phyloP scores from a whole-genome alignment of 2,329 filamentous ascomycete genomes.

The Pseudopyrenochaeta lycopersici region DNA sequence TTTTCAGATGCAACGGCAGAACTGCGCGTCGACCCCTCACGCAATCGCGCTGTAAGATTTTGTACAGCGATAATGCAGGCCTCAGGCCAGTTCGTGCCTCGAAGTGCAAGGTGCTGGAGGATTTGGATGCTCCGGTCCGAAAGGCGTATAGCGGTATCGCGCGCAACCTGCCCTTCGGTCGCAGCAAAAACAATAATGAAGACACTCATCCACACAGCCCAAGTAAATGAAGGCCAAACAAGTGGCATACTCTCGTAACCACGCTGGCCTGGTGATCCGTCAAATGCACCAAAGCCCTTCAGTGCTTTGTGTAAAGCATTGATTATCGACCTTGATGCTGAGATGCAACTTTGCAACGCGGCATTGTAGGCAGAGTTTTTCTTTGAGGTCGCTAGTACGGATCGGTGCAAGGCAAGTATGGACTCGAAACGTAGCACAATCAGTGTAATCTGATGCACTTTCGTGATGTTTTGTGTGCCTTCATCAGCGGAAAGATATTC shows the following conservation, averaged over 20 bases:
- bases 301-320: conserved; percentile 33
- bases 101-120: conserved; percentile 28
- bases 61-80: conserved; percentile 33
- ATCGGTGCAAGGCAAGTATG: conserved; percentile 31
- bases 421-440: conserved; percentile 35
- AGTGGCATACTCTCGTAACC: conserved; percentile 32
- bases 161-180: conserved; percentile 27
- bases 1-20: conserved; percentile 9
- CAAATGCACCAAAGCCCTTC: conserved; percentile 31
- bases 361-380: conserved; percentile 30
- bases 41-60: conserved; percentile 25
- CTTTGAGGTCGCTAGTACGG: conserved; percentile 29
- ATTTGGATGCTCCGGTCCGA: conserved; percentile 27
- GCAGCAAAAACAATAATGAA: conserved; percentile 34
- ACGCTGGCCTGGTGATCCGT: conserved; percentile 29
- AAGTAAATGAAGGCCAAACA: conserved; percentile 38
- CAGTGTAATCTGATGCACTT: conserved; percentile 31
- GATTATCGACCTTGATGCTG: conserved; percentile 34
- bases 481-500: conserved; percentile 30
- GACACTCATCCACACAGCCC: conserved; percentile 37
- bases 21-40: conserved; percentile 12
- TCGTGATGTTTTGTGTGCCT: conserved; percentile 19
- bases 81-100: conserved; percentile 38
- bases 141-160: conserved; percentile 24
- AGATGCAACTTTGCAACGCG: conserved; percentile 33